Percentiles rank a stretch among this genome's conserved stretches.
phyloP scores from a whole-genome alignment of 2,329 filamentous ascomycete genomes.

The Penicillium sp. region DNA sequence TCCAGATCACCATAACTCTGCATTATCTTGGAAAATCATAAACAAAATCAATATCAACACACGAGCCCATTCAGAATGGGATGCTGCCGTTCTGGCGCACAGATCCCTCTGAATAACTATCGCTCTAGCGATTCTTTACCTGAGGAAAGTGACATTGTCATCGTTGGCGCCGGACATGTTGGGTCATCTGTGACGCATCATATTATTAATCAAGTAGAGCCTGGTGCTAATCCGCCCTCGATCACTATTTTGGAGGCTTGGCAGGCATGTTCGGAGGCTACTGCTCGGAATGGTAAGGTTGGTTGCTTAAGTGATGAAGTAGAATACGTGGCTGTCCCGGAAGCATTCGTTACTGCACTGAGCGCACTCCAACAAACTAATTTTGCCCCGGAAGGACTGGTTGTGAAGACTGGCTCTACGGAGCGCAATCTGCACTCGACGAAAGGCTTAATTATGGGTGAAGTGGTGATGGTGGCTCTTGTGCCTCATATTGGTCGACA shows the following conservation, averaged over 20 bases:
- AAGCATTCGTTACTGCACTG: too few relatives aligned
- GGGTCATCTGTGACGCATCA: slow-evolving; percentile 45
- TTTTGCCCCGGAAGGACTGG: too few relatives aligned
- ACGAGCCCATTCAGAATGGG: slow-evolving; percentile 21
- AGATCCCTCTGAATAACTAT: slow-evolving; percentile 41
- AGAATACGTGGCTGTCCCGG: too few relatives aligned
- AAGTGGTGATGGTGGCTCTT: too few relatives aligned
- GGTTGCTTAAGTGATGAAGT: too few relatives aligned
- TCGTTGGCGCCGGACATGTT: slow-evolving; percentile 48
- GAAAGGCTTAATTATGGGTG: too few relatives aligned
- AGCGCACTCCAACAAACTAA: too few relatives aligned
- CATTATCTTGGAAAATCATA: too few relatives aligned
- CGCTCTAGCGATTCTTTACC: slow-evolving; percentile 42
- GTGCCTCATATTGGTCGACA: too few relatives aligned
- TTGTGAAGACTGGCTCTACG: too few relatives aligned
- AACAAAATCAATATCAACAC: slow-evolving; percentile 5
- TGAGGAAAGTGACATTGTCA: slow-evolving; percentile 40
- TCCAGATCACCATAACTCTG: too few relatives aligned
- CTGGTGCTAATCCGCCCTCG: slow-evolving; percentile 20
- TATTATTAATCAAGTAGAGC: slow-evolving; percentile 28
- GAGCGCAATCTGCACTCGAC: too few relatives aligned
- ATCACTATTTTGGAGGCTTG: slow-evolving; percentile 44
- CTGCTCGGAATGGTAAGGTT: slow-evolving; percentile 43
- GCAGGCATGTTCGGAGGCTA: slow-evolving; percentile 44
- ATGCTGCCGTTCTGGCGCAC: slow-evolving; percentile 46